Conservation (phyloP, 2,329 filamentous ascomycete species). For the Coleophoma eucalyptorum region DNA sequence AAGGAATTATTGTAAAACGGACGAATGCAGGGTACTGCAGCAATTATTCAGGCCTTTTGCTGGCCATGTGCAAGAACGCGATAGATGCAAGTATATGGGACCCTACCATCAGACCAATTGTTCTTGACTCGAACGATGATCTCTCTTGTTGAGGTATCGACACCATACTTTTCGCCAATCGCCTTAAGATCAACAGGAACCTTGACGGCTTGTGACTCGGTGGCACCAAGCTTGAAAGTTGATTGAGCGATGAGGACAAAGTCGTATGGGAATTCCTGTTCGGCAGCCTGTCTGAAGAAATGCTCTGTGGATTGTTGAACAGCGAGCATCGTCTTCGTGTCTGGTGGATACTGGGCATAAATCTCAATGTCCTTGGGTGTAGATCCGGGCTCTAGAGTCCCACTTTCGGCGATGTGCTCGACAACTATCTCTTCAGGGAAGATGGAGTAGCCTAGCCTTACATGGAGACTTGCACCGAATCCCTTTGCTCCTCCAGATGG, state of each 20-base stretch:
- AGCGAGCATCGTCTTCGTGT: conserved; percentile 27
- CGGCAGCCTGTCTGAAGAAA: conserved; percentile 30
- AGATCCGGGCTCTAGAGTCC: conserved; percentile 56
- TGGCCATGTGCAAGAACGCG: conserved; percentile 53
- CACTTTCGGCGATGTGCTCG: conserved; percentile 64
- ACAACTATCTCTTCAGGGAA: conserved; percentile 67
- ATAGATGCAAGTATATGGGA: conserved; percentile 63
- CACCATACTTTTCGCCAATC: conserved; percentile 29
- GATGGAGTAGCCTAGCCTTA: conserved; percentile 55
- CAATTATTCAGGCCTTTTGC: too few species aligned
- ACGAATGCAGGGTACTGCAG: too few species aligned
- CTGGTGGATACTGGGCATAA: conserved; percentile 56
- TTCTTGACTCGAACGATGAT: conserved; percentile 51
- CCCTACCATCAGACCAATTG: conserved; percentile 50
- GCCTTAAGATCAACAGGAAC: conserved; percentile 46
- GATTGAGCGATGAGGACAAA: conserved; percentile 58
- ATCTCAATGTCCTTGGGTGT: conserved; percentile 68
- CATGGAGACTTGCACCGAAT: conserved; percentile 60
- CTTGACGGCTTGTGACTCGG: conserved; percentile 45
- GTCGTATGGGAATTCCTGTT: conserved; percentile 29
- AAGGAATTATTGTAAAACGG: too few species aligned
- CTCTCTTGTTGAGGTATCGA: conserved; percentile 39
- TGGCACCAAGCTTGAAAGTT: conserved; percentile 39
- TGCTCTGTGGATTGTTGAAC: conserved; percentile 26
- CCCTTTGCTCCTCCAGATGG: conserved; percentile 35